phyloP scores from a whole-genome alignment of 106 monocot genomes.

The Triglochin maritima region DNA sequence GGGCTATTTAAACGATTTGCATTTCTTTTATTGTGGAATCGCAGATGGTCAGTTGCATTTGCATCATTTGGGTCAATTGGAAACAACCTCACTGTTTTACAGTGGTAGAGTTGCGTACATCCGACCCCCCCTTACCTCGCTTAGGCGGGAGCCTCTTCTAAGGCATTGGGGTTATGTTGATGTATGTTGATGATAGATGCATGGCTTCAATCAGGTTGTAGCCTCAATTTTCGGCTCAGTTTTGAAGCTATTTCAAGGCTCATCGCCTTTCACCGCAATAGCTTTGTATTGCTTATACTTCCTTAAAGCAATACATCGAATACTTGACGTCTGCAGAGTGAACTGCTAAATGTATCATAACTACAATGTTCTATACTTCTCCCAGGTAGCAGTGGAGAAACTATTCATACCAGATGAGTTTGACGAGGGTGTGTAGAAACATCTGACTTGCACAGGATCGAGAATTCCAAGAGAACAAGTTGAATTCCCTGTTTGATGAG shows the following conservation, averaged over 20 bases:
- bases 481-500: too few species aligned
- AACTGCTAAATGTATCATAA: neutral
- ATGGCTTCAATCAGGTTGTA: neutral
- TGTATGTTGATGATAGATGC: too few species aligned
- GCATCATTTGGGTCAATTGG: too few species aligned
- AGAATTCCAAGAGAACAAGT: too few species aligned
- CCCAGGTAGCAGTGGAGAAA: conserved; percentile 88
- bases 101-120: too few species aligned
- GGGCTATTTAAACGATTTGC: too few species aligned
- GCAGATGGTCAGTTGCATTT: too few species aligned
- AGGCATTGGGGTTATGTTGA: too few species aligned
- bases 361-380: neutral
- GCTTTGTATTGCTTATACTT: neutral
- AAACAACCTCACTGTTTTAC: too few species aligned
- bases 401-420: conserved; percentile 83
- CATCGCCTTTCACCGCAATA: neutral
- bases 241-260: neutral
- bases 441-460: neutral
- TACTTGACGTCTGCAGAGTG: neutral
- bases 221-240: neutral
- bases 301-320: neutral
- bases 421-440: conserved; percentile 42
- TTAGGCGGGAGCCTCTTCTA: too few species aligned
- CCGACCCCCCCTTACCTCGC: too few species aligned
- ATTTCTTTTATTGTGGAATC: too few species aligned